A percentile compares a stretch with the other conserved stretches of the same genome.
These are phyloP conservation scores for Hericium rajendrae DNA, from an alignment of 768 basidiomycete genomes.

Conservation along the genomic window DNA sequence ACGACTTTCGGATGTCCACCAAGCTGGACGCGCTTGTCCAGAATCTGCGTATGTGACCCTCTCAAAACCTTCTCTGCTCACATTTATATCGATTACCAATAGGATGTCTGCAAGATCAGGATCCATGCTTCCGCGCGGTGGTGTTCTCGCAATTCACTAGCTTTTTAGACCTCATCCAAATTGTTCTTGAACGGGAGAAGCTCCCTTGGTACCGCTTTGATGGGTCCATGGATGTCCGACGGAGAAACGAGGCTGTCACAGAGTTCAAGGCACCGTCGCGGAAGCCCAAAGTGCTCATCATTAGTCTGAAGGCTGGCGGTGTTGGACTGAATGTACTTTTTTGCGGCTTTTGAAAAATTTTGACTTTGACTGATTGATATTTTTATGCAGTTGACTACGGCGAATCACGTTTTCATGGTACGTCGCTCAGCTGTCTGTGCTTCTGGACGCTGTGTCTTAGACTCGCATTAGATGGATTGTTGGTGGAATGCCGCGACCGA, in stretches of 20 bases:
- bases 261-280: constrained; percentile 65
- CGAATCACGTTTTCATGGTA: constrained; percentile 85
- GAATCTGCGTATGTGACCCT: constrained; percentile 45
- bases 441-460: no score
- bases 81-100: neutral
- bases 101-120: constrained; percentile 60
- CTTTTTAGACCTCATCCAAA: constrained; percentile 76
- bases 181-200: constrained; percentile 55
- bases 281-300: constrained; percentile 65
- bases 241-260: constrained; percentile 62
- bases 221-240: constrained; percentile 85
- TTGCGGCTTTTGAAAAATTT: neutral
- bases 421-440: constrained; percentile 7
- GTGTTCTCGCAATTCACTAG: constrained; percentile 89
- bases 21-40: constrained; percentile 79
- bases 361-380: no score
- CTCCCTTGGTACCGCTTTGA: constrained; percentile 77
- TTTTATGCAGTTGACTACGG: constrained; percentile 49
- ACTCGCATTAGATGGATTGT: constrained; percentile 64
- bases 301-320: constrained; percentile 86
- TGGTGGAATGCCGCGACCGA: constrained; percentile 88
- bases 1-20: constrained; percentile 83
- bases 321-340: constrained; percentile 69
- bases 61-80: neutral
- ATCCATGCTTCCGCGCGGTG: constrained; percentile 72